A percentile compares a stretch with the other conserved stretches of the same genome.
Evolutionary conservation across 2,329 filamentous ascomycete species (phyloP).

Genomic region (Dothideomycetes sp.): DNA sequence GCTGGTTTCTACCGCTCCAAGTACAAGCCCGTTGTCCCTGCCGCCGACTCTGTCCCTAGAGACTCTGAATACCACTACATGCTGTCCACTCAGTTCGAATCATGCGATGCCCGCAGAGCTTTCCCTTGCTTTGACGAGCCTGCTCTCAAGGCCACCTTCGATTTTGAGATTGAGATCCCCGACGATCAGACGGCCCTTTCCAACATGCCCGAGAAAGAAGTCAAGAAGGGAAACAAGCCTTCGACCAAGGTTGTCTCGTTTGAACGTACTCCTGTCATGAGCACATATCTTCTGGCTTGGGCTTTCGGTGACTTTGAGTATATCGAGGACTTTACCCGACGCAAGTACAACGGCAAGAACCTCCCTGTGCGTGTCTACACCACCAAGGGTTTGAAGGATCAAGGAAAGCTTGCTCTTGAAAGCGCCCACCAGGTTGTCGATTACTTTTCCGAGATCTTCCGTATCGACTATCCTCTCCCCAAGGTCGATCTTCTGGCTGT

Average conservation of each 20-base stretch:
- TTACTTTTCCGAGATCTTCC: conserved; percentile 91
- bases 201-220: conserved; percentile 86
- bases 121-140: conserved; percentile 99
- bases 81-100: conserved; percentile 95
- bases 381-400: conserved; percentile 84
- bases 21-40: conserved; percentile 71
- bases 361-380: conserved; percentile 94
- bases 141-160: conserved; percentile 91
- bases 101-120: conserved; percentile 85
- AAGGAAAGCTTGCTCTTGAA: conserved; percentile 80
- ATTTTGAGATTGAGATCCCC: conserved; percentile 86
- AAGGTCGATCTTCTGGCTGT: conserved; percentile 87
- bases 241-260: conserved; percentile 62
- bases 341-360: conserved; percentile 82
- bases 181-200: conserved; percentile 80
- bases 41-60: conserved; percentile 67
- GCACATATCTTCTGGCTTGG: conserved; percentile 82
- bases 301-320: conserved; percentile 96
- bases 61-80: conserved; percentile 56
- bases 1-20: conserved; percentile 88
- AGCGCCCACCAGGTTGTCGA: conserved; percentile 91
- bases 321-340: conserved; percentile 80
- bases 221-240: conserved; percentile 57
- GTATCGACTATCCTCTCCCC: conserved; percentile 84
- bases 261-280: conserved; percentile 80